Evolutionary conservation across 106 monocot genomes (phyloP), one percentile per base, ranked within the genome.

Genomic region (Acorus gramineus): DNA sequence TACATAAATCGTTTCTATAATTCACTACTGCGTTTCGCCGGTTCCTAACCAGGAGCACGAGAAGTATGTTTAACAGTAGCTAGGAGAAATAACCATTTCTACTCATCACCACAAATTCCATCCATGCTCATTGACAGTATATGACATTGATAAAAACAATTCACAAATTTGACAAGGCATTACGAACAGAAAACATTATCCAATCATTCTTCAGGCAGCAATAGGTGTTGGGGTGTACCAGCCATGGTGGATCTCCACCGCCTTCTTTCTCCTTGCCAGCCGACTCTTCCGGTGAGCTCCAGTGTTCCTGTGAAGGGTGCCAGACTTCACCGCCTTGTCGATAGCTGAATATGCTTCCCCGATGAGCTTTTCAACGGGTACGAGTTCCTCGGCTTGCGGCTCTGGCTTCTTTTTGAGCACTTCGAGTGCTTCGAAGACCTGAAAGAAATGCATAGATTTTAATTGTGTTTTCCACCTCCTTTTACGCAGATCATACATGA

Each of bases 201-300:
- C 11, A 28, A 28, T 28, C 28, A 28, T 28, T 28, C 28, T 28
- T 60, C 8, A 64, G 3, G 53, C 49, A 55, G 69, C 59, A 6
- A 28, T 28, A 1, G 75, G 48, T 7, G 69, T 69, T 4, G 95
- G 90, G 55, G 65, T 66, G 56, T 95, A 95, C 87, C 90, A 95
- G 8, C 87, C 90, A 67, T 83, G 95, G 76, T 80, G 84, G 60
- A 95, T 87, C 71, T 87, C 80, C 12, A 95, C 82, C 7, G 78
- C 57, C 63, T 85, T 90, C 87, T 95, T 95, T 66, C 84, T 84
- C 66, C 90, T 79, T 12, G 95, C 84, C 6, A 90, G 80, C 2
- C 84, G 76, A 2, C 90, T 90, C 80, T 95, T 95, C 43, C 95
- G 55, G 44, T 82, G 80, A 7, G 90, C 84, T 11, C 84, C 95